Evolutionary conservation across 169 alveolate genomes (phyloP).

Genomic region (Sarcocystis neurona): DNA sequence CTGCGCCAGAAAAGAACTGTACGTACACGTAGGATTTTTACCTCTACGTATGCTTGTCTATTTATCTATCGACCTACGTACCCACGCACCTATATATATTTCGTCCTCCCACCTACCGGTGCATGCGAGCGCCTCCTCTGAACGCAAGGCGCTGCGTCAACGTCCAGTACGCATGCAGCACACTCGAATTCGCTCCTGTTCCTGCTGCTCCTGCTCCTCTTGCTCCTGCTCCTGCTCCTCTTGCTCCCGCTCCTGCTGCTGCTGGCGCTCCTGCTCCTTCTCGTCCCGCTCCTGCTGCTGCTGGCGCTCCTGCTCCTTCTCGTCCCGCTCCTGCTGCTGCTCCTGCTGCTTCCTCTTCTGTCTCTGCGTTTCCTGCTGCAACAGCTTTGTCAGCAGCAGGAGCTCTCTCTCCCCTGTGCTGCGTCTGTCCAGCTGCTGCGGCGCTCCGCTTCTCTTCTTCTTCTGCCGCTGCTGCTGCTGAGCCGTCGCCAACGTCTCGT

Average conservation of each 20-base stretch:
- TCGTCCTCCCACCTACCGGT: conserved; percentile 16
- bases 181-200: background rate
- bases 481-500: background rate
- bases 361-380: background rate
- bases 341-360: background rate
- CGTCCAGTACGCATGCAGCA: conserved; percentile 40
- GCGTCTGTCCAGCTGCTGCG: background rate
- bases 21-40: no score
- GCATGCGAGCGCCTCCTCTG: conserved; percentile 54
- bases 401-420: background rate
- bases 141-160: conserved; percentile 53
- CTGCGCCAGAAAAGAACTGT: no score
- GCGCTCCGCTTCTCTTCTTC: no score
- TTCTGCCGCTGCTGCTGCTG: background rate
- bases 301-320: background rate
- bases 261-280: background rate
- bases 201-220: background rate
- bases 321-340: background rate
- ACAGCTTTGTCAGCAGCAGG: no score
- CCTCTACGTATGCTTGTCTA: no score
- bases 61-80: no score
- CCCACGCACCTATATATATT: no score
- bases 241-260: background rate
- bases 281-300: background rate
- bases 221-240: background rate